Base-by-base conservation (phyloP, 768 basidiomycete species). In the Tulasnella sp. region DNA sequence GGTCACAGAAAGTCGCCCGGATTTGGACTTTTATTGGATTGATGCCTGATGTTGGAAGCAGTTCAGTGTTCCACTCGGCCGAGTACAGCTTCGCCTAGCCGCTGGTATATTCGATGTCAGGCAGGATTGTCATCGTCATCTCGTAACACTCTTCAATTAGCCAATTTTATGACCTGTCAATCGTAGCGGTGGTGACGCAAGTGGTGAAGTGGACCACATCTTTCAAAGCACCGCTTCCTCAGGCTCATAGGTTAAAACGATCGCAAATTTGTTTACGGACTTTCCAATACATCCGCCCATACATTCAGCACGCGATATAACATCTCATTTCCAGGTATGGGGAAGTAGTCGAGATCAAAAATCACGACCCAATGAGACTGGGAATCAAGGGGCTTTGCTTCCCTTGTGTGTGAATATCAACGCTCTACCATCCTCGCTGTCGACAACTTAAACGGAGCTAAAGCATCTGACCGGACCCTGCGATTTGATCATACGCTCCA, bases 391-490 rank as follows among this genome's bases (percentile, higher is more conserved):
- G 98, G 98, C 2, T 99, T 99, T 84, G 97, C 91, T 12, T 99
- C 98, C 87, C 88, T 99, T 81, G 98, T 99, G 98, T 99, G 99
- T 85, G 96, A 97, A 86, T 96, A 99, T 85, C 98, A 99, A 86
- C 90, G 95, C 73, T 97, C 95, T 80, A 99, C 98, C 8, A 85
- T 98, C 75, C 89, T 99, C 74, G 98, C 98, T 12, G 97, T 99
- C 81, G 98, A 99, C 87, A 99, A 99, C 87, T 91, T 99, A 85
- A 99, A 98, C 83, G 98, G 98, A 58, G 94, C 96, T 72, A 91
- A 91, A 77, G 92, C 99, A 58, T 87, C 98, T 42, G 95, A 93
- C 21, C 88, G 92, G 82, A 97, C 92, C 2, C 87, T 99, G 75
- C 92, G 96, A 24, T 98, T 98, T 56, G 96, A 98, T 84, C 94